Base-by-base conservation (phyloP, 495 filamentous ascomycete genomes). In the Lophiostoma macrostomum region DNA sequence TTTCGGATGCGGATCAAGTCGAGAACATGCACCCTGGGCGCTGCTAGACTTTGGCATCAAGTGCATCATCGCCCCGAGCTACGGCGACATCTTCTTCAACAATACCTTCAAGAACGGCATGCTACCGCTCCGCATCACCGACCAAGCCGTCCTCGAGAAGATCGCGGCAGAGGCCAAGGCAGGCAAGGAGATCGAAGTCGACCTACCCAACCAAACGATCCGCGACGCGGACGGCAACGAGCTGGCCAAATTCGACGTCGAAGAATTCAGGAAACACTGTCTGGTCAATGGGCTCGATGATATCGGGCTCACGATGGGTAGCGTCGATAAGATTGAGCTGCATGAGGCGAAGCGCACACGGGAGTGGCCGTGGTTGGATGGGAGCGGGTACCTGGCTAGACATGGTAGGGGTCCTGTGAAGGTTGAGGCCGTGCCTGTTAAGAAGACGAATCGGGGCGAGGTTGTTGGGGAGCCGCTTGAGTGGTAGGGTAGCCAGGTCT, bases 91-190 rank as follows among this genome's bases (percentile, higher is more conserved):
- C 71, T 96, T 96, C 81, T 95, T 90, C 82, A 98, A 96, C 80
- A 98, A 98, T 75, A 94, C 88, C 14, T 96, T 96, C 81, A 98
- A 98, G 79, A 98, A 98, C 74, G 93, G 91, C 71, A 98, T 98
- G 93, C 79, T 98, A 30, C 91, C 91, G 22, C 79, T 96, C 57
- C 71, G 77, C 30, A 86, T 98, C 68, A 73, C 76, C 28, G 80
- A 91, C 68, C 66, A 82, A 38, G 77, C 61, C 7, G 80, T 76
- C 13, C 76, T 97, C 3, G 75, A 83, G 7, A 75, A 73, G 59
- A 83, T 98, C 55, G 84, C 86, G 32, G 83, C 78, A 20, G 90
- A 95, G 71, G 90, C 91, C 25, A 77, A 76, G 38, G 86, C 86
- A 22, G 91, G 91, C 37, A 80, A 77, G 56, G 91, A 96, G 70